Evolutionary conservation across 176 grass and related monocot species (phyloP).

Genomic region (Chloris gayana): DNA sequence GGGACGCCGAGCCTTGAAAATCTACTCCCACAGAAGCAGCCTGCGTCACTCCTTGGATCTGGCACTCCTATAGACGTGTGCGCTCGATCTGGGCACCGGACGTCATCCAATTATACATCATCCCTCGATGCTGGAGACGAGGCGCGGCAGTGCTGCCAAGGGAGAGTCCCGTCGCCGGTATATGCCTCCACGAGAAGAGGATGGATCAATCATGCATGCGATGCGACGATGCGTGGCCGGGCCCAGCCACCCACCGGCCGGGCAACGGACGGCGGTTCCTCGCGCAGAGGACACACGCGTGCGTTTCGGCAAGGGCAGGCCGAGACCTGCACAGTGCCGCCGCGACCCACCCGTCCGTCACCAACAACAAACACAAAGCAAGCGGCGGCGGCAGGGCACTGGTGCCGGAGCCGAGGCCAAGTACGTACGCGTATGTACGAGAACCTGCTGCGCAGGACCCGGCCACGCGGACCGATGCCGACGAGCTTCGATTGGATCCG

Average conservation of each 20-base stretch:
- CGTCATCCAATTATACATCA: not conserved
- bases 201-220: not conserved
- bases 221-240: not conserved
- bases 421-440: not conserved
- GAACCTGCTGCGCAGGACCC: too few species aligned
- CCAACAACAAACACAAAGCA: not conserved
- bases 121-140: not conserved
- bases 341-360: too few species aligned
- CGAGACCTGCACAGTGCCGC: not conserved
- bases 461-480: too few species aligned
- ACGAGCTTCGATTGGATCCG: too few species aligned
- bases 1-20: not conserved
- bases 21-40: not conserved
- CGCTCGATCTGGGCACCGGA: constrained; percentile 8
- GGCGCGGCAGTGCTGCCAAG: not conserved
- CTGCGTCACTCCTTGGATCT: constrained; percentile 7
- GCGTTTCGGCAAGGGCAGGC: not conserved
- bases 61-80: not conserved
- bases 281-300: not conserved
- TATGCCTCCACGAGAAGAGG: too few species aligned
- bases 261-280: not conserved
- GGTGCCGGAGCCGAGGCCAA: not conserved
- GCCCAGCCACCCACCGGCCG: constrained; percentile 15
- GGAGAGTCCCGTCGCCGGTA: not conserved
- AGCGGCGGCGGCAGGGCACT: not conserved